Evolutionary conservation across 2,329 filamentous ascomycete genomes (phyloP).

Genomic region (Fusarium pseudonygamai): DNA sequence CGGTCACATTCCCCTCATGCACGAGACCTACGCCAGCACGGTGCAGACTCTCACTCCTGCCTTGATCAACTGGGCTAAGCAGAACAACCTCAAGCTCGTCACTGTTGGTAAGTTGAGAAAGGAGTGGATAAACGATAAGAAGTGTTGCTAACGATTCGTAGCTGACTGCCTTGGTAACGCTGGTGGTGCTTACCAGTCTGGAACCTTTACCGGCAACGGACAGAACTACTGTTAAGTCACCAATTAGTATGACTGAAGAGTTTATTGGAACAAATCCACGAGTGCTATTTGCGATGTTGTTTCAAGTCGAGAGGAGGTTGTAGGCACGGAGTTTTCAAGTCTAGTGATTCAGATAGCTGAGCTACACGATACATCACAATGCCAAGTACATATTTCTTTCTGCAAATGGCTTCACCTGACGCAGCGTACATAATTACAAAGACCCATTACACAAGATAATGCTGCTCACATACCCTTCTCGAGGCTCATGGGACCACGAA

Average conservation of each 20-base stretch:
- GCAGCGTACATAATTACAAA: too few relatives aligned
- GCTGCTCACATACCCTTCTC: too few relatives aligned
- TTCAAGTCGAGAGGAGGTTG: neutral
- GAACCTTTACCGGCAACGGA: slow-evolving; percentile 23
- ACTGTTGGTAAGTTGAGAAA: slow-evolving; percentile 56
- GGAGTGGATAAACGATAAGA: rapidly evolving
- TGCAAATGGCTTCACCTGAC: rapidly evolving
- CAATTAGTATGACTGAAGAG: neutral
- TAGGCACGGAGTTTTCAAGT: neutral
- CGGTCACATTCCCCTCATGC: slow-evolving; percentile 66
- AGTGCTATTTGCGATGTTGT: rapidly evolving
- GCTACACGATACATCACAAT: neutral
- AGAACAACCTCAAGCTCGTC: slow-evolving; percentile 58
- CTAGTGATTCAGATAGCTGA: neutral
- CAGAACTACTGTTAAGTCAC: slow-evolving; percentile 9
- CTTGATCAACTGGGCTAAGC: slow-evolving; percentile 61
- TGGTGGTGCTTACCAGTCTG: slow-evolving; percentile 21
- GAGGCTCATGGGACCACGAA: too few relatives aligned
- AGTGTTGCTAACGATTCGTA: neutral
- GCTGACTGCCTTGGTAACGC: slow-evolving; percentile 32
- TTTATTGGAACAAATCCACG: rapidly evolving
- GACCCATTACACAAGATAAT: too few relatives aligned
- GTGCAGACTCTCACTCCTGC: slow-evolving; percentile 60
- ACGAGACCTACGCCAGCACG: slow-evolving; percentile 62
- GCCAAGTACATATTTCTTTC: neutral